A percentile compares a stretch with the other conserved stretches of the same genome.
Conservation (phyloP, 192 early-diverging fungal genomes). For the Coemansia sp. region DNA sequence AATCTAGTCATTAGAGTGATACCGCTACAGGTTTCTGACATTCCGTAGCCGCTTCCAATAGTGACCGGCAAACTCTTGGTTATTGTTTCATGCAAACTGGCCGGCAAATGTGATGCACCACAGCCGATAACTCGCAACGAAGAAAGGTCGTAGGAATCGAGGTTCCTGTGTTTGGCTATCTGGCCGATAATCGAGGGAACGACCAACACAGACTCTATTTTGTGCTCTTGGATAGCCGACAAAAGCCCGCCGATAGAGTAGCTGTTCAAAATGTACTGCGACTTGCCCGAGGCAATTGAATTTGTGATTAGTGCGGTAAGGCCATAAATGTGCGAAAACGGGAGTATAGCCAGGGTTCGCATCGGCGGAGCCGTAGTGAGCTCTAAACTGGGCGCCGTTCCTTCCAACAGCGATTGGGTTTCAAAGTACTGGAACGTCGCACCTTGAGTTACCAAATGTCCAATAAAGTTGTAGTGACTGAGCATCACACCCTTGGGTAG, state of each 20-base stretch:
- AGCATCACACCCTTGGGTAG: constrained; percentile 79
- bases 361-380: background rate
- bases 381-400: background rate
- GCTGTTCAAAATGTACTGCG: constrained; percentile 67
- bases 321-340: constrained; percentile 71
- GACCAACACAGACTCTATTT: constrained; percentile 59
- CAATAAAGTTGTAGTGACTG: constrained; percentile 76
- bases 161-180: constrained; percentile 66
- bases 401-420: background rate
- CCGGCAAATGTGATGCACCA: constrained; percentile 74
- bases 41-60: constrained; percentile 60
- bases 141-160: constrained; percentile 69
- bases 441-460: constrained; percentile 49
- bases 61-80: constrained; percentile 34
- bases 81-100: constrained; percentile 56
- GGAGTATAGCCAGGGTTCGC: constrained; percentile 46
- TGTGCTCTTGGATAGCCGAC: constrained; percentile 64
- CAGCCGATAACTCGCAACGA: constrained; percentile 61
- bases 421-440: background rate
- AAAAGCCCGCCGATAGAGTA: constrained; percentile 67
- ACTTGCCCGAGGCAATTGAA: constrained; percentile 40
- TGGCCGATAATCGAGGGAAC: constrained; percentile 64
- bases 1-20: constrained; percentile 16
- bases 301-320: constrained; percentile 41
- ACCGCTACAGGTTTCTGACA: constrained; percentile 60